Evolutionary conservation across 1,284 basidiomycete genomes (phyloP).

Genomic region (Boletus albobrunnescens): DNA sequence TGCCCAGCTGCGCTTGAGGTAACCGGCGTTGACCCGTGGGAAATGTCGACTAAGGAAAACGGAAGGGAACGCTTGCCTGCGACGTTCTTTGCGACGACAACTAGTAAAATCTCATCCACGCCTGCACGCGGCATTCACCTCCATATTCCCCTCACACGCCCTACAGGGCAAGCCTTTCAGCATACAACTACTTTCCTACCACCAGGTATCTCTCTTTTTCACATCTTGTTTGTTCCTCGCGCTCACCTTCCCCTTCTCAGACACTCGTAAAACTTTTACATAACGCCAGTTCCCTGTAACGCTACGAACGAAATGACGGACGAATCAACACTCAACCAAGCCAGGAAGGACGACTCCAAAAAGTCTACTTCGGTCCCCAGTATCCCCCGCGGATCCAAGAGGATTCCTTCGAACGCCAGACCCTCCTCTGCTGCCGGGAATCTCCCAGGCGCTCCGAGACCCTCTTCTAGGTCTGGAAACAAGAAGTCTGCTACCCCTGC

Average conservation of each 20-base stretch:
- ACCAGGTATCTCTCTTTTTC: slow-evolving; percentile 39
- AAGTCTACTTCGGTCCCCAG: slow-evolving; percentile 43
- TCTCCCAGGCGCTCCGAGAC: slow-evolving; percentile 46
- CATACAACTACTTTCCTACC: slow-evolving; percentile 42
- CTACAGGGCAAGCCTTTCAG: slow-evolving; percentile 78
- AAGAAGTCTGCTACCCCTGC: slow-evolving; percentile 46
- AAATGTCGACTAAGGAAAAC: slow-evolving; percentile 24
- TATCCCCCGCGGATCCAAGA: slow-evolving; percentile 52
- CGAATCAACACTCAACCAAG: slow-evolving; percentile 59
- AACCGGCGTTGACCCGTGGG: slow-evolving; percentile 23
- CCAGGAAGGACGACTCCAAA: slow-evolving; percentile 64
- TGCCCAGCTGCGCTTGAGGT: slow-evolving; percentile 4
- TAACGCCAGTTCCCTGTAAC: slow-evolving; percentile 45
- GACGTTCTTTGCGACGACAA: slow-evolving; percentile 40
- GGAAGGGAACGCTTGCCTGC: background rate
- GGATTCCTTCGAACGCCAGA: slow-evolving; percentile 51
- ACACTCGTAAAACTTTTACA: slow-evolving; percentile 50
- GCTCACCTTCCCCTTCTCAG: slow-evolving; percentile 14
- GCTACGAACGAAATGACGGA: slow-evolving; percentile 83
- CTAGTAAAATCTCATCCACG: slow-evolving; percentile 44
- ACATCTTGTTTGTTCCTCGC: background rate
- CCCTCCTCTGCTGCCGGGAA: slow-evolving; percentile 42
- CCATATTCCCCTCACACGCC: slow-evolving; percentile 70
- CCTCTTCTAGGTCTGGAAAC: slow-evolving; percentile 60
- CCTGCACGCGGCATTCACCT: slow-evolving; percentile 57